Evolutionary conservation across 148 eudicot species (phyloP), one percentile per base, ranked within the genome.

Genomic region (Silene uniflora): DNA sequence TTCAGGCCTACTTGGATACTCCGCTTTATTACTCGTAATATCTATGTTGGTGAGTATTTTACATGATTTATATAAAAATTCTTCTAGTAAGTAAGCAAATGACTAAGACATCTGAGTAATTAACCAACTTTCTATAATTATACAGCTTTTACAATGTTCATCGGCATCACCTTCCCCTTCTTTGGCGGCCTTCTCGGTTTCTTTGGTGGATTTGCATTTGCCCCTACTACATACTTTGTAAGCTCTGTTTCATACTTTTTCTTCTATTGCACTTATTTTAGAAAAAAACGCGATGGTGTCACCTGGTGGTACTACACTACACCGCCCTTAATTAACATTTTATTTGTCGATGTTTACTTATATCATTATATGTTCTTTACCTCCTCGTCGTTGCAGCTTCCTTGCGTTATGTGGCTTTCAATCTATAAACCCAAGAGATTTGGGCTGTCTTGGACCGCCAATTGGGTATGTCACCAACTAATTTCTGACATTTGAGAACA

Each of bases 151-250:
- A 82, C 85, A 4, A 78, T 82, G 85, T 82, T 82, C 16, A 21
- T 82, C 0, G 85, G 60, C 25, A 82, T 82, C 5, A 82, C 85
- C 25, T 78, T 82, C 77, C 85, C 85, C 77, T 82, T 82, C 79
- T 82, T 82, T 16, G 79, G 84, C 13, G 84, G 84, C 7, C 81
- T 82, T 22, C 81, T 82, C 39, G 84, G 81, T n/a, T 82, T 82
- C 77, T 82, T 82, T 0, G 85, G 85, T 71, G 85, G 85, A 47
- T 82, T 82, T 10, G 85, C 82, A 27, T 82, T 82, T 7, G 85
- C 85, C 56, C 85, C 85, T 25, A 82, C 85, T 1, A 78, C 85
- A 46, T 82, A 82, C 67, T 82, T 82, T 10, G 85, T 82, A 82
- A 82, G 85, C 49, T 25, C 65, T 69, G 14, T 21, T 22, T n/a